Percentiles rank a stretch among this genome's conserved stretches.
These are phyloP conservation scores for Nemania bipapillata DNA, from an alignment of 2,329 filamentous ascomycete genomes.

Conservation along the genomic window DNA sequence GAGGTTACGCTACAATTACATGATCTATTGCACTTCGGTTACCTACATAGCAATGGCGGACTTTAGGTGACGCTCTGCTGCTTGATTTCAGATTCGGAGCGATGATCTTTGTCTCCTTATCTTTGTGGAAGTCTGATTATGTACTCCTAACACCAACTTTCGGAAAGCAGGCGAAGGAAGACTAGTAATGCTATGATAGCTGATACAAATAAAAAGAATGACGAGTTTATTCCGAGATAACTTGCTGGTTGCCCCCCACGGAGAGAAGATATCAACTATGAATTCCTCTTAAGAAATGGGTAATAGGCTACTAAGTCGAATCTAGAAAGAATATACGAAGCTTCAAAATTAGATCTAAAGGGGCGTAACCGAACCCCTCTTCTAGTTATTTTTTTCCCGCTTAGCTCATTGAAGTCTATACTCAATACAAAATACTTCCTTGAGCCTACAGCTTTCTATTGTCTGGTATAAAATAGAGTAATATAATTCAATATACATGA, in stretches of 20 bases:
- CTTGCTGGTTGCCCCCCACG: background rate
- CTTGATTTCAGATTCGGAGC: background rate
- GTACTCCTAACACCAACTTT: background rate
- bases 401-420: background rate
- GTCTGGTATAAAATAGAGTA: background rate
- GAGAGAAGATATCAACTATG: background rate
- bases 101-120: background rate
- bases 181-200: background rate
- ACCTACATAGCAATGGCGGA: no score
- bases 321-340: background rate
- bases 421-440: background rate
- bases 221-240: background rate
- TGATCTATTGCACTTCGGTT: no score
- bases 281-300: background rate
- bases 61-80: no score
- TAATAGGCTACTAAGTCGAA: background rate
- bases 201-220: background rate
- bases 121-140: background rate
- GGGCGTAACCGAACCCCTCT: background rate
- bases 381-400: background rate
- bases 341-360: background rate
- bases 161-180: background rate
- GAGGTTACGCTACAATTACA: no score
- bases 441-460: background rate
- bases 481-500: background rate